Evolutionary conservation across 2,329 filamentous ascomycete species (phyloP), one percentile per base, ranked within the genome.

Genomic region (Exutisphaerella laricina): DNA sequence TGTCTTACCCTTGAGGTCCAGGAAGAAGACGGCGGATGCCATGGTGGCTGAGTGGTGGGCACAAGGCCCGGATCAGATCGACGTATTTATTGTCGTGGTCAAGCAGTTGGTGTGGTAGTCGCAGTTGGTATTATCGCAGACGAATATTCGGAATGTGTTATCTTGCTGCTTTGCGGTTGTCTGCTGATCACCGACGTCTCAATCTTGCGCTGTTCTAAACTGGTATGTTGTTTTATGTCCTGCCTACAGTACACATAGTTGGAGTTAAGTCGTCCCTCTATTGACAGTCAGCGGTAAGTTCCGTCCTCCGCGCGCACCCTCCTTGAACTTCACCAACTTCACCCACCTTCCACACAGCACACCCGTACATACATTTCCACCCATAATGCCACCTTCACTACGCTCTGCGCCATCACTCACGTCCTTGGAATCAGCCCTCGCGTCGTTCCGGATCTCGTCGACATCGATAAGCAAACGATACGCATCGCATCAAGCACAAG

Each of bases 1-100:
- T 74, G 92, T 97, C 89, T 98, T 98, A 86, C 92, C 92, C 88
- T 98, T 98, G 57, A 98, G 78, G 69, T 98, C 92, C 61, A 98
- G 84, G 68, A 98, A 98, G 79, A 98, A 98, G 62, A 98, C 67
- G 54, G 92, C 92, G 48, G 92, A 98, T 58, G 92, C 92, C 92
- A 98, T 98, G 65, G 58, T 75, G 42, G 41, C 18, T 33, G 39
- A 25, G 33, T 28, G 38, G 33, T 50, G 55, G 56, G 49, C 56
- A 34, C 49, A 28, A 56, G 52, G 57, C 52, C 54, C 56, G 46
- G 42, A 40, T 45, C 21, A 29, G 36, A 25, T 28, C 36, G 39
- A 31, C 20, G 16, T 16, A 21, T 28, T 35, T 38, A 18, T 18
- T 47, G 30, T 36, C 29, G 35, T 29, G 16, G 23, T 29, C n/a